Base-by-base conservation (phyloP, 225 moss, liverwort and hornwort species). In the Takakia lepidozioides region DNA sequence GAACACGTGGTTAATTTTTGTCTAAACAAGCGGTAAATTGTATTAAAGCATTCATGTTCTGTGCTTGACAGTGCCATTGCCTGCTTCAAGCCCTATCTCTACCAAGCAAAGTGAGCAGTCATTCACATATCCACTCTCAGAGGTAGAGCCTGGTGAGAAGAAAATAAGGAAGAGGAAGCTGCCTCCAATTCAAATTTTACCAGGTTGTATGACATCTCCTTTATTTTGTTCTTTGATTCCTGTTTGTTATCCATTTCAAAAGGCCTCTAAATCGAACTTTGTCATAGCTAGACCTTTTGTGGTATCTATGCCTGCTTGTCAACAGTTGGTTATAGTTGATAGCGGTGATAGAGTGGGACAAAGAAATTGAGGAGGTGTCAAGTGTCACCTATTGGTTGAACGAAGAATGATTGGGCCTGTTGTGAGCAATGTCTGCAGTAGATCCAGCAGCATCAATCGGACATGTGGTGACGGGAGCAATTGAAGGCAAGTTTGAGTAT, bases 401-500 rank as follows among this genome's bases (percentile, higher is more conserved):
- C n/a, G n/a, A n/a, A n/a, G n/a, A n/a, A 2, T 46, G 24, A 46
- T 25, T 55, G 2, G 3, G 32, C 58, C 60, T 22, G 60, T 65
- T 43, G 26, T 29, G 8, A 60, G 10, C 19, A 43, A 49, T 60
- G 19, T 76, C 72, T 75, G 77, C 46, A 35, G 66, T 71, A 53
- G 85, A 83, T 74, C 71, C 87, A 43, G 68, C 77, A 50, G 46
- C 66, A 41, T 75, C 80, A 26, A 66, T 98, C 49, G 98, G 87
- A 26, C 21, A 64, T 30, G 59, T 70, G 25, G 69, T 82, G 30
- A 48, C 60, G 8, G 91, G 91, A 20, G 64, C 75, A 16, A 87
- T 98, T 46, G 91, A 91, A 46, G 98, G 82, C 50, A 98, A 98
- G 57, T 71, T 85, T 39, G 98, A 98, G 57, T 74, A 77, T 38